Conservation (phyloP, 805 yeast species). For the Candida coquimbonensis region DNA sequence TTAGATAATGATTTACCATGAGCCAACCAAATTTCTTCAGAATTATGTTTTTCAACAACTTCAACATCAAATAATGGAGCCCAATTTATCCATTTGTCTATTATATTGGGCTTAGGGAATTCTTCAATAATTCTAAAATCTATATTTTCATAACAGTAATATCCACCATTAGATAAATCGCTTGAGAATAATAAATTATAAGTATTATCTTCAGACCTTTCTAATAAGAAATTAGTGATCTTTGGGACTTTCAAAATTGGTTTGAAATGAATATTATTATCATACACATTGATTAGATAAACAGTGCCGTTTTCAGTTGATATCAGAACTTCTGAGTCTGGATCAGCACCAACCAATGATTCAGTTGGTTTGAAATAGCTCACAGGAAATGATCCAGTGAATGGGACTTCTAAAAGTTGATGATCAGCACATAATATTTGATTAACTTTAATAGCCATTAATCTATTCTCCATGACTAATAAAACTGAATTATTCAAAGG, state of each 20-base stretch:
- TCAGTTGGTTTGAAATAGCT: constrained; percentile 27
- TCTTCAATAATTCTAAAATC: constrained; percentile 16
- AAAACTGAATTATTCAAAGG: constrained; percentile 35
- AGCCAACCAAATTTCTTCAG: constrained; percentile 34
- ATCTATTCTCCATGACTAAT: constrained; percentile 28
- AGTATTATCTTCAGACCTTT: constrained; percentile 6
- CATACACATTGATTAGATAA: constrained; percentile 17
- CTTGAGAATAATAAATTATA: constrained; percentile 30
- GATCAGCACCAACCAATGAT: constrained; percentile 11
- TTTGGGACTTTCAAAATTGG: constrained; percentile 33
- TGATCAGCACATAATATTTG: constrained; percentile 43
- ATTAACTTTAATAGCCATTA: constrained; percentile 34
- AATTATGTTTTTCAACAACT: constrained; percentile 20
- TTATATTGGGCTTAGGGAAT: constrained; percentile 1
- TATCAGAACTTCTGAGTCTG: constrained; percentile 17
- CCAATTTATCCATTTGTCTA: constrained; percentile 37
- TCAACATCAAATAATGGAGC: constrained; percentile 38
- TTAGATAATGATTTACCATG: constrained; percentile 17
- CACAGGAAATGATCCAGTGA: constrained; percentile 33
- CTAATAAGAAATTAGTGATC: constrained; percentile 22
- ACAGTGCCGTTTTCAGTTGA: constrained; percentile 22
- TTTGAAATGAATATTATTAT: constrained; percentile 14
- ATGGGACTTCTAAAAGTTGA: constrained; percentile 23
- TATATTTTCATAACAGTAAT: constrained; percentile 23
- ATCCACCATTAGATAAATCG: constrained; percentile 33